Base-by-base conservation (phyloP, 2,329 filamentous ascomycete genomes). In the Thielaviopsis populi region DNA sequence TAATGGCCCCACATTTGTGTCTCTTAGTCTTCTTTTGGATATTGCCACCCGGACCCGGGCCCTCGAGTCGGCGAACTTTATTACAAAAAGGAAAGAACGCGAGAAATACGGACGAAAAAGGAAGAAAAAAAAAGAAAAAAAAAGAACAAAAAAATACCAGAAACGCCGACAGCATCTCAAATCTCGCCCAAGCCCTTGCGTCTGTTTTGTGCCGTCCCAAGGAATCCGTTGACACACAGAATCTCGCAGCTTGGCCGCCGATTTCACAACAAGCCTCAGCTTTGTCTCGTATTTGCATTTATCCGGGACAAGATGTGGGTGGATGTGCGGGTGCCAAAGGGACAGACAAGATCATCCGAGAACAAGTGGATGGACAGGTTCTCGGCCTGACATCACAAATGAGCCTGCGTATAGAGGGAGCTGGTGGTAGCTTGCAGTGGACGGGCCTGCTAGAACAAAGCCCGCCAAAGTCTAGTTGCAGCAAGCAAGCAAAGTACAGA, bases 41-140 rank as follows among this genome's bases (percentile, higher is more conserved):
- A 11, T 56, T 56, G 50, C 50, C 50, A 56, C 50, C 50, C 50
- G 50, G n/a, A 56, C 50, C 50, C 27, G 50, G 50, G 50, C 22
- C 24, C 22, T 30, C 50, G 19, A 54, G 50, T 56, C 50, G 27
- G 30, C 50, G 50, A 15, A n/a, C 24, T 54, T 37, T 33, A 6
- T 27, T 13, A 6, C 8, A 50, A 24, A 50, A 50, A 15, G 24
- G 24, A 24, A 27, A 4, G 46, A 3, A 19, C 11, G n/a, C 15
- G 3, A 43, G 13, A 10, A 43, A 43, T 4, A 43, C n/a, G n/a
- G 8, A 46, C 1, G 3, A 46, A 10, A 6, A 48, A 24, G 11
- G 11, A 19, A 48, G 4, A 19, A 33, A 46, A 46, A 46, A 17
- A n/a, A 46, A 19, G 15, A 50, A 15, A 50, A 27, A 50, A 50